Base-by-base conservation (phyloP, 352 stramenopile genomes). In the Globisporangium spinosum region DNA sequence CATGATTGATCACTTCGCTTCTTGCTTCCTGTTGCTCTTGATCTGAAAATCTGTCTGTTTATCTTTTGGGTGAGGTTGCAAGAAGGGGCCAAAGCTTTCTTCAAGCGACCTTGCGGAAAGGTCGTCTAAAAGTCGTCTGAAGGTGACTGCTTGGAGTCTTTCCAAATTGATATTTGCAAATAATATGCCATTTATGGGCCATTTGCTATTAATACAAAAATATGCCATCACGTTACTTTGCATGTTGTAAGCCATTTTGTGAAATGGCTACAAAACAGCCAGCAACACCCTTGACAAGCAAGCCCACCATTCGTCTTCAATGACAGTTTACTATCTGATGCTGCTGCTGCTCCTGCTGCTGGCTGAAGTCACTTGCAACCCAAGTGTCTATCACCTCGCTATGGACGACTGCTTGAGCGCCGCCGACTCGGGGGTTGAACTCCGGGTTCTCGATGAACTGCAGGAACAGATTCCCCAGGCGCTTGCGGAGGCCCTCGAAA, bases 391-490 rank as follows among this genome's bases (percentile, higher is more conserved):
- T n/a, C 35, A 66, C 54, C 62, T 59, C 17, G n/a, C 13, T 53
- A 43, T 55, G 20, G 61, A 67, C 27, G 56, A 66, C 27, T 84
- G 69, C 58, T 85, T 83, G 40, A 90, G 73, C 13, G 78, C 85
- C 4, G 77, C 77, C 9, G 89, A 90, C 68, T 98, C 90, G 1
- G 94, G 94, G 94, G 69, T 98, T 98, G 71, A 97, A 98, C 71
- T 97, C 90, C 0, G 94, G 90, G 15, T 79, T 98, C 76, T 98
- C 90, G 49, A 98, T 79, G 76, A 98, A 98, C 72, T 97, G 89
- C 27, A 97, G 73, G 72, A 98, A 98, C 1, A 98, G 76, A 53
- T 97, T 95, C 10, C 60, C 73, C 35, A 98, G 75, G 2, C 93
- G 84, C 70, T 93, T 94, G 54, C 91, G 87, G 8, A 98, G 79